phyloP scores from a whole-genome alignment of 1,284 basidiomycete genomes.

The Malassezia furfur region DNA sequence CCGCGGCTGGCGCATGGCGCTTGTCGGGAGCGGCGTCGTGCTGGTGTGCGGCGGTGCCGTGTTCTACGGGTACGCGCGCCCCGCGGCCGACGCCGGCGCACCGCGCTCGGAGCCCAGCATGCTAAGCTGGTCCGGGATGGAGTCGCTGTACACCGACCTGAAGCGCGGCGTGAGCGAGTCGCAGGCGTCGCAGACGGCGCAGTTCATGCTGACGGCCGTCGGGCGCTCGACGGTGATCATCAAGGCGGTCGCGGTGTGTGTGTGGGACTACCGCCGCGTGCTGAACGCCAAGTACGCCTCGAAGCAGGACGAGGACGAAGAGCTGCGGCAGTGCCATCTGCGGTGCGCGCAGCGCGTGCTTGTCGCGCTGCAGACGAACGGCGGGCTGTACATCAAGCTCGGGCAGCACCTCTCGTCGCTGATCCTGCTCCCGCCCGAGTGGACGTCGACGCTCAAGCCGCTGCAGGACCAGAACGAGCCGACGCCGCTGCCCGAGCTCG shows the following conservation, averaged over 20 bases:
- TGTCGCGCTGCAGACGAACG: constrained; percentile 55
- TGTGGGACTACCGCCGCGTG: constrained; percentile 44
- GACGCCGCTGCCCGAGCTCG: constrained; percentile 43
- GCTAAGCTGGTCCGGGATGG: neutral
- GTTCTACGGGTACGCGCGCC: constrained; percentile 21
- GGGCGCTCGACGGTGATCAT: constrained; percentile 41
- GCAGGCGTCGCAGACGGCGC: constrained; percentile 10
- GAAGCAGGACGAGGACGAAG: constrained; percentile 26
- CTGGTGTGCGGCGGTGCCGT: constrained; percentile 16
- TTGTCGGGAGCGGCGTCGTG: constrained; percentile 8
- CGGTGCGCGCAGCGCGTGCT: constrained; percentile 42
- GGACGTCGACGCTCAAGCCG: constrained; percentile 58
- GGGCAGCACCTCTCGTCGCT: constrained; percentile 56
- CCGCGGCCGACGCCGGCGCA: constrained; percentile 27
- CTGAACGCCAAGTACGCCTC: constrained; percentile 32
- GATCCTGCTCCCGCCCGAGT: constrained; percentile 68
- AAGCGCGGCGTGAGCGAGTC: constrained; percentile 13
- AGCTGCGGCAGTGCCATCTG: constrained; percentile 40
- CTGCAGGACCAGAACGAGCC: constrained; percentile 49
- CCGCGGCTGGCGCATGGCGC: constrained; percentile 19
- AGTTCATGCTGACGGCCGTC: constrained; percentile 34
- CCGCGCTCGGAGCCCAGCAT: neutral
- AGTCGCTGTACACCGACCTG: constrained; percentile 12
- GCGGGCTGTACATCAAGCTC: constrained; percentile 86
- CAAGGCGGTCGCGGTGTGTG: constrained; percentile 42